Evolutionary conservation across 2,329 filamentous ascomycete genomes (phyloP).

Genomic region (Penicillium oxalicum): DNA sequence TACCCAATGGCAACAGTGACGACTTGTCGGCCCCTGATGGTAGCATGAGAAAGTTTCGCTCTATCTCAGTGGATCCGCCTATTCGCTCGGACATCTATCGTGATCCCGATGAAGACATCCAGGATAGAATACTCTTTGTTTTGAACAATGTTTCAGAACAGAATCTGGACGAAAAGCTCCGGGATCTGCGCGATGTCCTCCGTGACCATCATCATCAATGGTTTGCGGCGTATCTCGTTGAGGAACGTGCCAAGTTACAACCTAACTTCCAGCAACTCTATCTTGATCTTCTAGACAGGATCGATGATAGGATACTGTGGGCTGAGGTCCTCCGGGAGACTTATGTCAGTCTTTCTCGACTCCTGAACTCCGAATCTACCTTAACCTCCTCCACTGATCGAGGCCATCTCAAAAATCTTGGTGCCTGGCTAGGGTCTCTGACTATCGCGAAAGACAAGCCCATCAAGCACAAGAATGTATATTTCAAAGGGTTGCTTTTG

Average conservation of each 20-base stretch:
- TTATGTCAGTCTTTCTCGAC: constrained; percentile 74
- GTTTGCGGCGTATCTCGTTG: constrained; percentile 93
- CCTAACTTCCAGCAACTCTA: constrained; percentile 95
- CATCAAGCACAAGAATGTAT: constrained; percentile 93
- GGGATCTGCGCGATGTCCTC: constrained; percentile 71
- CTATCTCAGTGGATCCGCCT: constrained; percentile 69
- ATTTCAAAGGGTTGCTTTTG: constrained; percentile 90
- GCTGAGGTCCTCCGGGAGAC: constrained; percentile 88
- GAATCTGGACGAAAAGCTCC: constrained; percentile 77
- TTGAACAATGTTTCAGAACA: constrained; percentile 93
- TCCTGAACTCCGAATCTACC: constrained; percentile 85
- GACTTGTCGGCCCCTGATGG: constrained; percentile 56
- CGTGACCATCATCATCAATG: constrained; percentile 82
- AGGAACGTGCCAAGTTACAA: constrained; percentile 93
- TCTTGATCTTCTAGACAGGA: constrained; percentile 76
- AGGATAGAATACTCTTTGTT: constrained; percentile 91
- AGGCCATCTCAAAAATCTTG: constrained; percentile 85
- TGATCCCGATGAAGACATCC: constrained; percentile 75
- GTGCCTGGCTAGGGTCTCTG: constrained; percentile 85
- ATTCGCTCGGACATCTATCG: constrained; percentile 61
- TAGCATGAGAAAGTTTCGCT: constrained; percentile 65
- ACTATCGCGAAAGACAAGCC: constrained; percentile 91
- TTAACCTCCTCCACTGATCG: constrained; percentile 79
- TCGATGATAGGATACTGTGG: constrained; percentile 74
- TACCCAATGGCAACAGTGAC: constrained; percentile 67